Conservation (phyloP, 106 monocot genomes). For the Dendrobium huoshanense region DNA sequence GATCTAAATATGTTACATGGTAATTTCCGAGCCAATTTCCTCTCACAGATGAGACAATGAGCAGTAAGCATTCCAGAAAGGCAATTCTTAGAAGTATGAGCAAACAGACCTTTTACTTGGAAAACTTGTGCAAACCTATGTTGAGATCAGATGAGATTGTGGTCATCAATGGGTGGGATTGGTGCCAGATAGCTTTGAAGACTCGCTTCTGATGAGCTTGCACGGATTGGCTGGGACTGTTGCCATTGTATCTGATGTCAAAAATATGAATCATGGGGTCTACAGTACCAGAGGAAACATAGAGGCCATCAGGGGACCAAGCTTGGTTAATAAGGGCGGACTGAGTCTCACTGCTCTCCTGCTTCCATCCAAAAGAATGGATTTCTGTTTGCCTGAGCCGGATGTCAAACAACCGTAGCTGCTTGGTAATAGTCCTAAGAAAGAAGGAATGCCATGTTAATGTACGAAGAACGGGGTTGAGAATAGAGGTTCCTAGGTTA, state of each 20-base stretch:
- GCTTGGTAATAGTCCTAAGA: constrained; percentile 53
- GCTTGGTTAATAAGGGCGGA: constrained; percentile 83
- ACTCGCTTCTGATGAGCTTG: constrained; percentile 82
- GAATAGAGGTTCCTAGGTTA: background rate
- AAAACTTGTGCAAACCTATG: constrained; percentile 64
- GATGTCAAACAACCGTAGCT: constrained; percentile 79
- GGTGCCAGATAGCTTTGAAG: constrained; percentile 89
- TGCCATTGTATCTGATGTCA: constrained; percentile 57
- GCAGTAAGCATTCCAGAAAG: background rate
- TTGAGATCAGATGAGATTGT: constrained; percentile 92
- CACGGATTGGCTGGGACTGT: constrained; percentile 54
- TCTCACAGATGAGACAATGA: no score
- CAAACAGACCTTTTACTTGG: background rate
- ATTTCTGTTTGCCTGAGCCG: constrained; percentile 58
- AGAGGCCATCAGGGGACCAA: constrained; percentile 87
- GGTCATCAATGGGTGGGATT: constrained; percentile 46
- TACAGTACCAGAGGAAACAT: constrained; percentile 65
- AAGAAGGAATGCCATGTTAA: background rate
- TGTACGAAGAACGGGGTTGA: background rate
- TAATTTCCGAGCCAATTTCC: no score
- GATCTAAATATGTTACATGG: no score
- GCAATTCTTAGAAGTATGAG: background rate
- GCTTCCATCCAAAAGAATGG: constrained; percentile 89
- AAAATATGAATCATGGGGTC: constrained; percentile 89
- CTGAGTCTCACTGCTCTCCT: constrained; percentile 87